Evolutionary conservation across 2,329 filamentous ascomycete genomes (phyloP), one percentile per base, ranked within the genome.

Genomic region (Byssoonygena ceratinophila): DNA sequence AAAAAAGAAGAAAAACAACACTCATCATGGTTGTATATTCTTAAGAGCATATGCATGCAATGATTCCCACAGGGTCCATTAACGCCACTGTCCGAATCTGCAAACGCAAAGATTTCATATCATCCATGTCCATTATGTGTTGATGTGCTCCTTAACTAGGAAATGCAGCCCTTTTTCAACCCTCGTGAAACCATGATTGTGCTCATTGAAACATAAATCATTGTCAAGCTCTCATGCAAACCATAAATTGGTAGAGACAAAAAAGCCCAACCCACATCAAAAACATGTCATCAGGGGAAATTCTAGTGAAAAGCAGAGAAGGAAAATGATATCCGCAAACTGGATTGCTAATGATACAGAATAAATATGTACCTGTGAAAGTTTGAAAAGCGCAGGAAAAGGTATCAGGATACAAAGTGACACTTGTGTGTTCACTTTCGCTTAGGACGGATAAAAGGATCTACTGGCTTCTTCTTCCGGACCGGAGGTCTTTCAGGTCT

Each of bases 381-480:
- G n/a, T n/a, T n/a, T n/a, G n/a, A n/a, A n/a, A n/a, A n/a, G n/a
- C n/a, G n/a, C n/a, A n/a, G n/a, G 20, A 18, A 34, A 29, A 31
- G 23, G 34, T 40, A 49, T 40, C 37, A 31, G 8, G 46, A 29
- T 41, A 41, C 36, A n/a, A n/a, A n/a, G n/a, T n/a, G n/a, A n/a
- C n/a, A n/a, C n/a, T n/a, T n/a, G n/a, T n/a, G n/a, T n/a, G n/a
- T n/a, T 45, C 36, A 56, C 43, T 64, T 64, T 52, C 63, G 60
- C 56, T 68, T 71, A 14, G 69, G 69, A 34, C 68, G 63, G 54
- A 71, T 71, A 54, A 71, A 71, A 2, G 68, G 67, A 51, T 71
- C 68, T 18, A 55, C 62, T 20, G 66, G 63, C 55, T 70, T 71
- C 59, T 68, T 71, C 46, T 64, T 68, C 44, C 68, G 67, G 49